These are phyloP conservation scores for Ophiocordyceps polyrhachis-furcata DNA, from an alignment of 2,329 filamentous ascomycete genomes.

Conservation along the genomic window DNA sequence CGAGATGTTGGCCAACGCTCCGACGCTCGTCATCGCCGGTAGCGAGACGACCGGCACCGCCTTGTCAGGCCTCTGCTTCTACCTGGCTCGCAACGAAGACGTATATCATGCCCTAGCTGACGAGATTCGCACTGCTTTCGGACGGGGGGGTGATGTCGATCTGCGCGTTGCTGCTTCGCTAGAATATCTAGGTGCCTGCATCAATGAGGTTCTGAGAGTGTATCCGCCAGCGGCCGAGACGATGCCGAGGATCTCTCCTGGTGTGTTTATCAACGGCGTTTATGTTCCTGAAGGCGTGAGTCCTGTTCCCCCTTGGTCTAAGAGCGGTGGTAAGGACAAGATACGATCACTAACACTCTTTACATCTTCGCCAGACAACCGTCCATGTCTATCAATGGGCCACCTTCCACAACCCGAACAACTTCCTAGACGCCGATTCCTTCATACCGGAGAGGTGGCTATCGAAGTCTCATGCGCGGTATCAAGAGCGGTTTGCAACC, in stretches of 20 bases:
- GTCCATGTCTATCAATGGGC: constrained; percentile 25
- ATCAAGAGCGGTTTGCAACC: constrained; percentile 16
- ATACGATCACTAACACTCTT: background rate
- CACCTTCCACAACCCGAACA: constrained; percentile 20
- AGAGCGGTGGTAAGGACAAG: background rate
- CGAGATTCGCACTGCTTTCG: constrained; percentile 17
- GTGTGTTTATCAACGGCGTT: constrained; percentile 13
- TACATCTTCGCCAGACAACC: constrained; percentile 13
- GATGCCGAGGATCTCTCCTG: constrained; percentile 11
- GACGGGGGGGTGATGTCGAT: constrained; percentile 17
- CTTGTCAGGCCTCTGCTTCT: constrained; percentile 11
- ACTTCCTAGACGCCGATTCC: constrained; percentile 24
- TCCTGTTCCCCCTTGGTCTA: background rate
- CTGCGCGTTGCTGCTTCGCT: constrained; percentile 10
- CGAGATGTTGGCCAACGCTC: too few species aligned
- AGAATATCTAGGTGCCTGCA: constrained; percentile 18
- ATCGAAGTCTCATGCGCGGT: constrained; percentile 8
- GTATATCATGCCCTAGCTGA: constrained; percentile 12
- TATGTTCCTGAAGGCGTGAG: constrained; percentile 17
- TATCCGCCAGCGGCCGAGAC: constrained; percentile 16
- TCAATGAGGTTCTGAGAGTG: constrained; percentile 23
- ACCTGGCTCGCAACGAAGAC: constrained; percentile 12
- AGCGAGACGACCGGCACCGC: constrained; percentile 16
- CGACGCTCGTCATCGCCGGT: constrained; percentile 6
- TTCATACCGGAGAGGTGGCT: constrained; percentile 30